Conservation (phyloP, 192 early-diverging fungal genomes). For the Backusella psychrophila region DNA sequence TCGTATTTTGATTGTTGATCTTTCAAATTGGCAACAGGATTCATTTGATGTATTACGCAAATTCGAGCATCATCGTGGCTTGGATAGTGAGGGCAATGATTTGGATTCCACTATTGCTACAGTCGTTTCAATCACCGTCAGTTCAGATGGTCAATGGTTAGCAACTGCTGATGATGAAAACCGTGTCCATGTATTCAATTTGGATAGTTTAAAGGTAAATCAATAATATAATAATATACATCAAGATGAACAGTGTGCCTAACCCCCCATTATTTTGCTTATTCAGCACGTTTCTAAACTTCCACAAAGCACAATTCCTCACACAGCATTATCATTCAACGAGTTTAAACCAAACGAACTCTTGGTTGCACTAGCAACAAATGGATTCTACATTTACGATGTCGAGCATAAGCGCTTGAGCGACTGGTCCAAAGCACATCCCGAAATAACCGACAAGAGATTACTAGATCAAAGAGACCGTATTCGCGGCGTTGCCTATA, state of each 20-base stretch:
- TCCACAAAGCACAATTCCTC: conserved; percentile 55
- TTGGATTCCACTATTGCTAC: conserved; percentile 44
- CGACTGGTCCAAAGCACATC: conserved; percentile 80
- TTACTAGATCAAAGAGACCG: conserved; percentile 66
- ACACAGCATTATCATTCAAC: conserved; percentile 69
- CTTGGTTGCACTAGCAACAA: conserved; percentile 58
- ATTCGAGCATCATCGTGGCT: conserved; percentile 68
- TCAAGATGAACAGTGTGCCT: background rate
- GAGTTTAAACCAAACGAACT: conserved; percentile 51
- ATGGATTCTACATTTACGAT: conserved; percentile 82
- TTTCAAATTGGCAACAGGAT: conserved; percentile 60
- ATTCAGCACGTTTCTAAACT: conserved; percentile 64
- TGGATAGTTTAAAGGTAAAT: conserved; percentile 67
- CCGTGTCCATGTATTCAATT: conserved; percentile 70
- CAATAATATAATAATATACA: background rate
- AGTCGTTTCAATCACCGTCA: conserved; percentile 71
- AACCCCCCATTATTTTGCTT: background rate
- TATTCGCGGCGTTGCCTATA: conserved; percentile 71
- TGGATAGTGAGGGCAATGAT: conserved; percentile 26
- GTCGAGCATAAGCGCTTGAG: conserved; percentile 63
- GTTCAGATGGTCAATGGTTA: conserved; percentile 77
- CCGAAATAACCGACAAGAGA: conserved; percentile 61
- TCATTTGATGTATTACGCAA: conserved; percentile 57
- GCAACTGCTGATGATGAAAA: conserved; percentile 76
- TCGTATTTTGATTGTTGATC: conserved; percentile 71